phyloP scores from a whole-genome alignment of 495 filamentous ascomycete genomes.

The Penicillium waksmanii region DNA sequence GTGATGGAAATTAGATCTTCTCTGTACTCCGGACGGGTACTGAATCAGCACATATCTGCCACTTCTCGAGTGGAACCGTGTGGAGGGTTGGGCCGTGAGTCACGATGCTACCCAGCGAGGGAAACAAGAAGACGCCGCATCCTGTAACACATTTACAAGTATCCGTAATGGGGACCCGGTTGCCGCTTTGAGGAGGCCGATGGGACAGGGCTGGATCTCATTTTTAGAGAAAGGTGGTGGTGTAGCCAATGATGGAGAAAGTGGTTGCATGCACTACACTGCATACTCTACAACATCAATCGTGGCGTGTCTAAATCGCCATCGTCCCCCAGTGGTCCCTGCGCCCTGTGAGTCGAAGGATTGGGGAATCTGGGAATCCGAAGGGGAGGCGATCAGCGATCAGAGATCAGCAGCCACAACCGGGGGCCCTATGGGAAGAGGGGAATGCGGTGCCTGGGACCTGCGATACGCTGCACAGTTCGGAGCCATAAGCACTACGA shows the following conservation, averaged over 20 bases:
- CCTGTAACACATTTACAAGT: background rate
- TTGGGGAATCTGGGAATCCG: constrained; percentile 14
- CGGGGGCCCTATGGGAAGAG: constrained; percentile 17
- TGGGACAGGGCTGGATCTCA: background rate
- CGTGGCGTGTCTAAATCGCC: constrained; percentile 1
- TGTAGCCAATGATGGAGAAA: constrained; percentile 1
- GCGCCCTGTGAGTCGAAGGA: constrained; percentile 13
- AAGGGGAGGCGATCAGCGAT: constrained; percentile 21
- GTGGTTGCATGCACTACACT: background rate
- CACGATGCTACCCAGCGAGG: constrained; percentile 5
- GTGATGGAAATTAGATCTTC: constrained; percentile 4
- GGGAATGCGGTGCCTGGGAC: constrained; percentile 20
- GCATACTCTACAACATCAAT: background rate
- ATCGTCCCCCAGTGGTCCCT: constrained; percentile 5
- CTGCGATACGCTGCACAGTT: constrained; percentile 3
- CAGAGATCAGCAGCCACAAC: constrained; percentile 27
- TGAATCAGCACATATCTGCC: background rate
- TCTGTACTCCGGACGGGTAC: background rate
- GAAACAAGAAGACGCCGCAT: constrained; percentile 1
- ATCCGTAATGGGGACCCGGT: constrained; percentile 3
- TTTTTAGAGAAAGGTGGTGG: constrained; percentile 1
- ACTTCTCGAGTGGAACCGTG: constrained; percentile 4
- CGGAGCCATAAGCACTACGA: constrained; percentile 3
- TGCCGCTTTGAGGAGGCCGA: constrained; percentile 4
- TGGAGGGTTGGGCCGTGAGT: constrained; percentile 7